Evolutionary conservation across 23 red algal species (phyloP).

Genomic region (Gracilaria gracilis): DNA sequence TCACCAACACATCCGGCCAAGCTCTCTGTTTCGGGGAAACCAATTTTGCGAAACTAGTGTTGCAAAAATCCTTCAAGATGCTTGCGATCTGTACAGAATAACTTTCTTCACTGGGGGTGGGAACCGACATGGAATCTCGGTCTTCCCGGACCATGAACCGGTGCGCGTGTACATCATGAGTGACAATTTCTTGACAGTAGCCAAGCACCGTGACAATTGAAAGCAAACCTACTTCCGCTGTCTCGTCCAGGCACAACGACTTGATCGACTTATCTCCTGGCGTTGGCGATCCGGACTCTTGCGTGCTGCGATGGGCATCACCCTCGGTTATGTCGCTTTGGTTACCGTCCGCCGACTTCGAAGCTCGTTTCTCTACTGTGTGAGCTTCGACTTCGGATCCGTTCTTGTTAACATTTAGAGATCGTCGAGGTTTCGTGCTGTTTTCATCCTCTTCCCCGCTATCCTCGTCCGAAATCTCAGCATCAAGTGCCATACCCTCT

Average conservation of each 20-base stretch:
- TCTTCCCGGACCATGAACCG: neutral
- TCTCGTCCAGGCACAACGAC: slow-evolving; percentile 43
- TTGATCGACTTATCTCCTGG: slow-evolving; percentile 9
- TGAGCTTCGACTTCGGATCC: slow-evolving; percentile 10
- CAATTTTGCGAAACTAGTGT: slow-evolving; percentile 29
- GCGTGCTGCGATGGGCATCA: neutral
- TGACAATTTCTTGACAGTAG: slow-evolving; percentile 18
- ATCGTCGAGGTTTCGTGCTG: neutral
- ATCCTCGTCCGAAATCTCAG: neutral
- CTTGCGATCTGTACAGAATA: slow-evolving; percentile 14
- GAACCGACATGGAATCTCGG: neutral
- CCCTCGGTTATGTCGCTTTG: neutral
- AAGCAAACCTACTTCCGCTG: slow-evolving; percentile 27
- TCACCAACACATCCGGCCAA: slow-evolving; percentile 40
- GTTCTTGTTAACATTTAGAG: neutral
- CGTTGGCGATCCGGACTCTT: neutral
- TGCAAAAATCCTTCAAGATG: slow-evolving; percentile 16
- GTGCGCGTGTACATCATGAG: slow-evolving; percentile 1
- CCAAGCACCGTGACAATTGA: slow-evolving; percentile 24
- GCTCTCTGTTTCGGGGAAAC: slow-evolving; percentile 24
- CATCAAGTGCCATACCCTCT: slow-evolving; percentile 44
- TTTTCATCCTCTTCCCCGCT: slow-evolving; percentile 26
- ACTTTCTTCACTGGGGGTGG: neutral
- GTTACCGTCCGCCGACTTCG: neutral
- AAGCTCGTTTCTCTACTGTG: neutral